Evolutionary conservation across 345 rosid genomes (phyloP), one percentile per base, ranked within the genome.

Genomic region (Eucalyptus albens): DNA sequence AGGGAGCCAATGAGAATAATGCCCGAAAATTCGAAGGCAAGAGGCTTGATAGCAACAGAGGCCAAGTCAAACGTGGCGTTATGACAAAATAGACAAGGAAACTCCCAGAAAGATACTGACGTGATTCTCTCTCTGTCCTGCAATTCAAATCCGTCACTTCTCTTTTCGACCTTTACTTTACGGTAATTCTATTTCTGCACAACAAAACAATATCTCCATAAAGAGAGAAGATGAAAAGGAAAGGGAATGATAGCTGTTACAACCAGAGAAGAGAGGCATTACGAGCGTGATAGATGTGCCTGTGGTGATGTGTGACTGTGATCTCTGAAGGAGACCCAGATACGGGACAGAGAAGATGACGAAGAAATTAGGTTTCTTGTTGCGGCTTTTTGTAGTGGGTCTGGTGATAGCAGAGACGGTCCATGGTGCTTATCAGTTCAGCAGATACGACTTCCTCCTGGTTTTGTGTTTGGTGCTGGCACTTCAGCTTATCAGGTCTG

Each of bases 401-500:
- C 53, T 59, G 15, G 90, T 82, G 87, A 53, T 86, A 26, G 87
- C 17, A 24, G 88, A 29, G 11, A 87, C 87, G 11, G 90, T 89
- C 47, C 21, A 33, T 10, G 90, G 89, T 21, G 90, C 88, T 51
- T 86, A 89, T 33, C 15, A 82, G 40, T 90, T 90, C 80, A 89
- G 87, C 88, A 89, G 89, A 87, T n/a, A 44, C 8, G 93, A 92
- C 88, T 92, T 92, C 50, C 91, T 53, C 88, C 88, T 85, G 87
- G 87, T 15, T 92, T 88, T 60, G 87, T 89, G 60, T 91, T 91
- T 56, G 92, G 92, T 87, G 69, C 92, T 15, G 88, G 89, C 7
- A 90, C 91, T 77, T 92, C 91, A 11, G 91, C 93, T 86, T 92
- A 90, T 80, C 93, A 92, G 93, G 93, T 92, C 29, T 22, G 77